A percentile compares a stretch with the other conserved stretches of the same genome.
phyloP scores from a whole-genome alignment of 2,329 filamentous ascomycete genomes.

The Penicillium expansum region DNA sequence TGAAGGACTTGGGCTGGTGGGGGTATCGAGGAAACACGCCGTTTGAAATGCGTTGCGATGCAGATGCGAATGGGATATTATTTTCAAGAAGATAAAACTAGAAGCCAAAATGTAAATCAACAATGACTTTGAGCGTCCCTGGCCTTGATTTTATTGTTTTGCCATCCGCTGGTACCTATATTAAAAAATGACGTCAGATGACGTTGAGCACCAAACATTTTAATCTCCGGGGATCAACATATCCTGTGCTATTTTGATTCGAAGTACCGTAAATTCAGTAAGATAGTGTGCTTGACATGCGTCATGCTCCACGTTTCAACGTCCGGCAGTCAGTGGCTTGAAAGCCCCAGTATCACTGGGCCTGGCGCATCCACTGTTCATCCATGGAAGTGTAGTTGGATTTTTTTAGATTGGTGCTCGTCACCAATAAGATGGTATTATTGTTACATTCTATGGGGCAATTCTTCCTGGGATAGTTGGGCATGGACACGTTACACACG shows the following conservation, averaged over 20 bases:
- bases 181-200: conserved; percentile 23
- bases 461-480: not conserved
- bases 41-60: not conserved
- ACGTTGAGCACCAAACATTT: conserved; percentile 12
- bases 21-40: not conserved
- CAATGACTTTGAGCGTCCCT: not conserved
- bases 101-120: conserved; percentile 2
- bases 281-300: conserved; percentile 13
- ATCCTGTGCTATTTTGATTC: not conserved
- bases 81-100: not conserved
- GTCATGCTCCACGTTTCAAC: conserved; percentile 21
- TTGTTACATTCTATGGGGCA: not conserved
- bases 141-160: conserved; percentile 8
- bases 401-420: not conserved
- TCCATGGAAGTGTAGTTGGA: not conserved
- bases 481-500: not conserved
- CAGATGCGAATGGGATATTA: not conserved
- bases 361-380: not conserved
- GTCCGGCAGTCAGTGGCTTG: conserved; percentile 19
- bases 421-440: not conserved
- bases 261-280: not conserved
- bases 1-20: not conserved
- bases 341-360: conserved; percentile 19
- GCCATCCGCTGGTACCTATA: not conserved
- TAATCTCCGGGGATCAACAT: conserved; percentile 11